A percentile compares a stretch with the other conserved stretches of the same genome.
These are phyloP conservation scores for Mortierella sp. DNA, from an alignment of 371 early-diverging fungal species.

Conservation along the genomic window DNA sequence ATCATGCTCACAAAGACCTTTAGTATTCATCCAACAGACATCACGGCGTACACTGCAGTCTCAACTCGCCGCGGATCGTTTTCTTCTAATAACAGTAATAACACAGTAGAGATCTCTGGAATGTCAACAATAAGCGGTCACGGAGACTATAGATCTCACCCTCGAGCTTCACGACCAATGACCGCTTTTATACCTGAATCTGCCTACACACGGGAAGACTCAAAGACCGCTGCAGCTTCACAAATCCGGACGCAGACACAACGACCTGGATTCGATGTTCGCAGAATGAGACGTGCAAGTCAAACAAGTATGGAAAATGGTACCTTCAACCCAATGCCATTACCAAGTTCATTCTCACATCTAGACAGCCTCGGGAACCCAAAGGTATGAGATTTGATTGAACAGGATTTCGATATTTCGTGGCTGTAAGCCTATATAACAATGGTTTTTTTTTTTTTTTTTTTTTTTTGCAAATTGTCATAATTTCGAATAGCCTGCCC, in stretches of 20 bases:
- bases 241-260: slow-evolving; percentile 32
- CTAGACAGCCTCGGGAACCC: slow-evolving; percentile 48
- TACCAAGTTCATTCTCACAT: slow-evolving; percentile 63
- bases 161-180: slow-evolving; percentile 45
- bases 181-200: slow-evolving; percentile 55
- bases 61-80: slow-evolving; percentile 66
- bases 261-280: slow-evolving; percentile 59
- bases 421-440: neutral
- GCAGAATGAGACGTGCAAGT: slow-evolving; percentile 67
- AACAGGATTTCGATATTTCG: neutral
- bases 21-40: slow-evolving; percentile 65
- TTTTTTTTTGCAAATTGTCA: neutral
- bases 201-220: slow-evolving; percentile 33
- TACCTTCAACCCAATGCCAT: slow-evolving; percentile 70
- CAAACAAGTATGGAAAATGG: slow-evolving; percentile 78
- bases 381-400: slow-evolving; percentile 14
- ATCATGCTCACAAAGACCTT: slow-evolving; percentile 74
- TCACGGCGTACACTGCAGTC: slow-evolving; percentile 50
- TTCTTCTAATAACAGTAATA: slow-evolving; percentile 67
- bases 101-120: slow-evolving; percentile 60
- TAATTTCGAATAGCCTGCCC: slow-evolving; percentile 32
- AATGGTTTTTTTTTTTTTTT: neutral
- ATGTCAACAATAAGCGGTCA: slow-evolving; percentile 60
- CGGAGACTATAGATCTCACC: slow-evolving; percentile 46
- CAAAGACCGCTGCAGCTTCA: slow-evolving; percentile 44